Conservation (phyloP, 2,329 filamentous ascomycete species). For the Fusarium sp. region DNA sequence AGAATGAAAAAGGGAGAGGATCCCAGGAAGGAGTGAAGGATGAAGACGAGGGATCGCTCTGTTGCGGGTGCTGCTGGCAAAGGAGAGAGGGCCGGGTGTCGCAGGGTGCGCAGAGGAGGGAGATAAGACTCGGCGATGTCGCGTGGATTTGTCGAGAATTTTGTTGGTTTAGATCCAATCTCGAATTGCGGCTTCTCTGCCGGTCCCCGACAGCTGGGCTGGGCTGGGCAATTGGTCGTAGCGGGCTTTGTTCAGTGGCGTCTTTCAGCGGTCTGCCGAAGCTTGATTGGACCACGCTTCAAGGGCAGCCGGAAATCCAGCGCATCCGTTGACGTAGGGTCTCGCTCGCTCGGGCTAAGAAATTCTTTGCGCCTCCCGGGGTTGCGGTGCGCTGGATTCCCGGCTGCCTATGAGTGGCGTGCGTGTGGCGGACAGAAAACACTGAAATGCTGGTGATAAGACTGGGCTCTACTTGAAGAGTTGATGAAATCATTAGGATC, state of each 20-base stretch:
- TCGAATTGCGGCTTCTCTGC: slow-evolving; percentile 33
- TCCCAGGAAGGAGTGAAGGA: slow-evolving; percentile 11
- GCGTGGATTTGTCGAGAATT: slow-evolving; percentile 36
- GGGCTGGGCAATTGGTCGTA: slow-evolving; percentile 9
- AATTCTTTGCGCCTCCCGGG: neutral
- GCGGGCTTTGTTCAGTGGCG: slow-evolving; percentile 21
- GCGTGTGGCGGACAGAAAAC: neutral
- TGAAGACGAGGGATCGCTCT: slow-evolving; percentile 19
- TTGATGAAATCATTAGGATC: neutral
- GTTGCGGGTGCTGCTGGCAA: slow-evolving; percentile 1
- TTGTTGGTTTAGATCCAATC: slow-evolving; percentile 28
- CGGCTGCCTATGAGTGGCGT: neutral
- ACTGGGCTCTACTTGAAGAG: neutral
- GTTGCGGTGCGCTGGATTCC: neutral
- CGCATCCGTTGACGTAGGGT: neutral
- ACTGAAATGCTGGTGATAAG: neutral
- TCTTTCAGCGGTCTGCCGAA: slow-evolving; percentile 23
- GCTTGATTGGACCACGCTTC: neutral
- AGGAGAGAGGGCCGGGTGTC: slow-evolving; percentile 19
- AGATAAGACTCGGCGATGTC: slow-evolving; percentile 27
- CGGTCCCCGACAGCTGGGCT: slow-evolving; percentile 1
- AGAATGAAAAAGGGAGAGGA: slow-evolving; percentile 17
- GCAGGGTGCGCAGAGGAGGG: slow-evolving; percentile 20
- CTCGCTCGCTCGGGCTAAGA: neutral
- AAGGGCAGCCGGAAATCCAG: neutral